These are phyloP conservation scores for Capillidium rhysosporum DNA, from an alignment of 371 early-diverging fungal species.

Conservation along the genomic window DNA sequence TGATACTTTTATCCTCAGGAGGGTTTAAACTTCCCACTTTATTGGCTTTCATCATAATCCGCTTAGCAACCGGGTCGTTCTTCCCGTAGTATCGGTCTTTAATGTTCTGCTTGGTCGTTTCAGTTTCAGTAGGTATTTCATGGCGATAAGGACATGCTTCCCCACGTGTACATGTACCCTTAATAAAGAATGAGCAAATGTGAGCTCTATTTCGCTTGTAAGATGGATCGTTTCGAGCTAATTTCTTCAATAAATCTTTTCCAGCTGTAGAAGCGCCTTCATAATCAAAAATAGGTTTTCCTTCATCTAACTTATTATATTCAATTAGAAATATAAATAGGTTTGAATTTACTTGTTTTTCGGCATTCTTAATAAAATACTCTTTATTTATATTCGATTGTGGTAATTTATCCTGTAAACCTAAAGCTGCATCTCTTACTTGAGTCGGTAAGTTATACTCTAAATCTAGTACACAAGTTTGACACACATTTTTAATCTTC, in stretches of 20 bases:
- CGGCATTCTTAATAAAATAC: slow-evolving; percentile 68
- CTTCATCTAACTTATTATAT: slow-evolving; percentile 21
- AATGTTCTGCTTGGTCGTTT: slow-evolving; percentile 72
- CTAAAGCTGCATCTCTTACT: slow-evolving; percentile 76
- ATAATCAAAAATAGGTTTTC: slow-evolving; percentile 39
- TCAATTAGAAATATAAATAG: slow-evolving; percentile 9
- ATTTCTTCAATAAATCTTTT: slow-evolving; percentile 50
- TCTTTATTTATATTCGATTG: slow-evolving; percentile 71
- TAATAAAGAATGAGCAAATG: slow-evolving; percentile 87
- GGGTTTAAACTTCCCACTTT: slow-evolving; percentile 18
- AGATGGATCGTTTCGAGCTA: slow-evolving; percentile 77
- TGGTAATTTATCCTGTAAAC: slow-evolving; percentile 53
- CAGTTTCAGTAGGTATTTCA: slow-evolving; percentile 66
- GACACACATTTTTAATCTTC: slow-evolving; percentile 93
- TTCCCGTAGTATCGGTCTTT: slow-evolving; percentile 79
- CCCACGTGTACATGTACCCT: slow-evolving; percentile 83
- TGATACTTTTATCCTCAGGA: slow-evolving; percentile 47
- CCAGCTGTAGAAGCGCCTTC: slow-evolving; percentile 57
- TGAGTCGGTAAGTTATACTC: slow-evolving; percentile 83
- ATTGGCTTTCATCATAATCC: slow-evolving; percentile 41
- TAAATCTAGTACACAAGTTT: slow-evolving; percentile 88
- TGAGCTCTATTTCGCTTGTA: slow-evolving; percentile 79
- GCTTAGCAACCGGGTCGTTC: slow-evolving; percentile 84
- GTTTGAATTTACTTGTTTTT: slow-evolving; percentile 32
- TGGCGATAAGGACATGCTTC: slow-evolving; percentile 84